phyloP scores from a whole-genome alignment of 768 basidiomycete species.

The Leucogyrophana mollusca region DNA sequence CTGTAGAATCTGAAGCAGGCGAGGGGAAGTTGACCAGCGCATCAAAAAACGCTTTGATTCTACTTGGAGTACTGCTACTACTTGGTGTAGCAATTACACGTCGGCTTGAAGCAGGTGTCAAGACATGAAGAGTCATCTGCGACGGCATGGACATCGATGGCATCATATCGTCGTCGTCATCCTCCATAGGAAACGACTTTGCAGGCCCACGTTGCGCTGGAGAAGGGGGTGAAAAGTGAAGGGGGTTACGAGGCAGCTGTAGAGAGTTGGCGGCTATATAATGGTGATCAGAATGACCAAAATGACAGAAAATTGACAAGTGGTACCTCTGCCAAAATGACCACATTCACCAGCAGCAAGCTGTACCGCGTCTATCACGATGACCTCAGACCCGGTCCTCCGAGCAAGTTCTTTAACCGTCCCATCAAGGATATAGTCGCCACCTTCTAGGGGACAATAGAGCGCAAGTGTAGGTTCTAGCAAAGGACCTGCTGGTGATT shows the following conservation, averaged over 20 bases:
- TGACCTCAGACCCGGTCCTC: slow-evolving; percentile 73
- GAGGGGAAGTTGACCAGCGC: slow-evolving; percentile 66
- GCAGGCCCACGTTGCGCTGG: slow-evolving; percentile 21
- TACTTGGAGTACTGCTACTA: slow-evolving; percentile 47
- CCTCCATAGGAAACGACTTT: slow-evolving; percentile 27
- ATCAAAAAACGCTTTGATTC: slow-evolving; percentile 73
- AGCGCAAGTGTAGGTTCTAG: slow-evolving; percentile 82
- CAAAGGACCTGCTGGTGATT: slow-evolving; percentile 50
- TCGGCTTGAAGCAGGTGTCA: slow-evolving; percentile 36
- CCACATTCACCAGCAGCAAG: slow-evolving; percentile 90
- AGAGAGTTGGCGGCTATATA: slow-evolving; percentile 68
- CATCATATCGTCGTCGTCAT: slow-evolving; percentile 51
- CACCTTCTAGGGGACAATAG: slow-evolving; percentile 82
- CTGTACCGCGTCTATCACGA: slow-evolving; percentile 81
- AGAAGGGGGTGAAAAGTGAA: slow-evolving; percentile 56
- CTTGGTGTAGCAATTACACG: slow-evolving; percentile 36
- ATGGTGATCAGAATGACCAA: slow-evolving; percentile 1
- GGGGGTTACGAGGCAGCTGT: slow-evolving; percentile 69
- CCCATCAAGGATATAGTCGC: slow-evolving; percentile 76
- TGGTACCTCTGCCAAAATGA: slow-evolving; percentile 72
- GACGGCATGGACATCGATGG: slow-evolving; percentile 43
- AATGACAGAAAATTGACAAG: slow-evolving; percentile 4
- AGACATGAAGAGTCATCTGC: slow-evolving; percentile 47
- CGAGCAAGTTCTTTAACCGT: slow-evolving; percentile 78
- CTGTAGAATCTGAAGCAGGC: slow-evolving; percentile 24